A percentile compares a stretch with the other conserved stretches of the same genome.
phyloP scores from a whole-genome alignment of 129 eudicot genomes.

The Silybum marianum region DNA sequence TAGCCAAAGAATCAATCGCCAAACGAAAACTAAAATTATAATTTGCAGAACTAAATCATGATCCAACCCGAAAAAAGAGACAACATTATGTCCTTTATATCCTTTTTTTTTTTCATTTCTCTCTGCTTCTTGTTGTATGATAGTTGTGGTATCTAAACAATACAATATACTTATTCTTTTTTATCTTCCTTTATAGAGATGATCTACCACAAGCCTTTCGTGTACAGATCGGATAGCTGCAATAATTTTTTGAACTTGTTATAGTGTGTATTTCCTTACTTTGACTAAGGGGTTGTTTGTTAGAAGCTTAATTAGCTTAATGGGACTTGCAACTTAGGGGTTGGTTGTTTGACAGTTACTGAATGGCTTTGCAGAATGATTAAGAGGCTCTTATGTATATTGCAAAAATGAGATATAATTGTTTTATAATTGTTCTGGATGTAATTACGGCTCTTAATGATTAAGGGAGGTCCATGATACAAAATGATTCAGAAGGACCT shows the following conservation, averaged over 20 bases:
- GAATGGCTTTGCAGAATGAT: no score
- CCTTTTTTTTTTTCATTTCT: not conserved
- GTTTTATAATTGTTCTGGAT: no score
- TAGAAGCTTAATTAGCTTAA: no score
- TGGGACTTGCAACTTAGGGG: no score
- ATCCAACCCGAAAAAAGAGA: not conserved
- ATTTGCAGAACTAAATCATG: not conserved
- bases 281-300: not conserved
- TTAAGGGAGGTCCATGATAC: no score
- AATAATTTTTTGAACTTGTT: not conserved
- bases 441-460: no score
- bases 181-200: not conserved
- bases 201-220: not conserved
- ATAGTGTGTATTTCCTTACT: not conserved
- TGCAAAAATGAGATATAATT: no score
- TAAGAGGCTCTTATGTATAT: no score
- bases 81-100: not conserved
- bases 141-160: not conserved
- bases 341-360: no score
- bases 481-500: no score
- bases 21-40: conserved; percentile 60
- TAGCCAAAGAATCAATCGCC: conserved; percentile 52
- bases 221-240: not conserved
- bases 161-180: not conserved
- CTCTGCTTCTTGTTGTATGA: not conserved